Evolutionary conservation across 495 filamentous ascomycete species (phyloP), one percentile per base, ranked within the genome.

Genomic region (Trichocladium uniseriatum): DNA sequence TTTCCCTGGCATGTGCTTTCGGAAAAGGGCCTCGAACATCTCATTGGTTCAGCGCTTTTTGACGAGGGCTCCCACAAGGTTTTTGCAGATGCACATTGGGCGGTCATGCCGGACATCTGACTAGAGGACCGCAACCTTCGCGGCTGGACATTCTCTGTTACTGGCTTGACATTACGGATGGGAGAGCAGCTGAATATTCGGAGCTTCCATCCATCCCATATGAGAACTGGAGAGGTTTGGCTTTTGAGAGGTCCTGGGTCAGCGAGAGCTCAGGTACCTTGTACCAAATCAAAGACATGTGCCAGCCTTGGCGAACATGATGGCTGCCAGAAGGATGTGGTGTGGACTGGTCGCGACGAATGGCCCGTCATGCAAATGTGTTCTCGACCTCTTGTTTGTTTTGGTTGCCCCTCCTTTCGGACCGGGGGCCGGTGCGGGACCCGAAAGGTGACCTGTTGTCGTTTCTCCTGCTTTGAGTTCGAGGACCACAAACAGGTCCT

Each of bases 111-210:
- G 21, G 39, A 11, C 38, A 36, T 36, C 21, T 37, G 31, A 42
- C 47, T 15, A 14, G 15, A 48, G 20, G 3, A 29, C 34, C 11
- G 35, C 24, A 24, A 5, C 20, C 18, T 38, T 24, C 9, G 9
- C 20, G 10, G 15, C 6, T 19, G 22, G 3, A 21, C 22, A 16
- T 34, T 39, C 9, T 14, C 19, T 15, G 22, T 31, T 19, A 36
- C 22, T 31, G 32, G 24, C 14, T 15, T 22, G 51, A 18, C 6
- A 32, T 3, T 11, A 24, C n/a, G 41, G 13, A 22, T 13, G 43
- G 50, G 47, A 38, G 37, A 43, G 50, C 50, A 53, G 51, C 45
- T 53, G 45, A 53, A 35, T 36, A 22, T 18, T 29, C 38, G 37
- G 22, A 29, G 28, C n/a, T 13, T 31, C 9, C 3, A 14, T 14